A percentile compares a stretch with the other conserved stretches of the same genome.
phyloP scores from a whole-genome alignment of 805 yeast genomes.

The Kurtzmaniella cleridarum region DNA sequence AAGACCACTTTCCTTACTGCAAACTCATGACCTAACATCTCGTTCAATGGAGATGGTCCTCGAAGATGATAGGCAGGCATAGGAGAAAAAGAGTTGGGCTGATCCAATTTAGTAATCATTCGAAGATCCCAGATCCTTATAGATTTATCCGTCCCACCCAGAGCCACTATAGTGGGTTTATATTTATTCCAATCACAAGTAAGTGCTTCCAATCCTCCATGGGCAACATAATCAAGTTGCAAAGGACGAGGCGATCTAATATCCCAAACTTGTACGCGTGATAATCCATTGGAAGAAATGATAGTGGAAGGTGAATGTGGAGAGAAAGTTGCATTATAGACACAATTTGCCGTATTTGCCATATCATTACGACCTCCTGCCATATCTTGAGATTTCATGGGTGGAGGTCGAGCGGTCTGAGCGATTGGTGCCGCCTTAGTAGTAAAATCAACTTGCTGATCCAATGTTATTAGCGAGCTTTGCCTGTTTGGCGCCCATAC shows the following conservation, averaged over 20 bases:
- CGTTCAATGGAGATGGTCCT: conserved; percentile 69
- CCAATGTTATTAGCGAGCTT: conserved; percentile 53
- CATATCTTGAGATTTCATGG: conserved; percentile 4
- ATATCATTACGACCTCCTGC: conserved; percentile 25
- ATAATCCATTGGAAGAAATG: conserved; percentile 68
- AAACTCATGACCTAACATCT: conserved; percentile 79
- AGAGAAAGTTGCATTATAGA: conserved; percentile 75
- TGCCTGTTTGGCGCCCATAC: conserved; percentile 66
- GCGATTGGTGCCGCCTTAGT: conserved; percentile 21
- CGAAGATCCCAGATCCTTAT: conserved; percentile 86
- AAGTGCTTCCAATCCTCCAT: conserved; percentile 75
- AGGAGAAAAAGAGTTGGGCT: conserved; percentile 30
- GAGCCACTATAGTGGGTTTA: conserved; percentile 69
- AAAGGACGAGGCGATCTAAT: conserved; percentile 61
- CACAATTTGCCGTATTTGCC: conserved; percentile 48
- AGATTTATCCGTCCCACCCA: conserved; percentile 88
- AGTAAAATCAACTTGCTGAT: conserved; percentile 24
- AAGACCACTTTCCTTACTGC: conserved; percentile 80
- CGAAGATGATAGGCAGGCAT: conserved; percentile 38
- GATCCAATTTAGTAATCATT: conserved; percentile 45
- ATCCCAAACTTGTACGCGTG: conserved; percentile 80
- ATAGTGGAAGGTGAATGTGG: conserved; percentile 77
- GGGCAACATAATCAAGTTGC: conserved; percentile 60
- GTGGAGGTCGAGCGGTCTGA: conserved; percentile 20
- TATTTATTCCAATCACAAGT: conserved; percentile 90